phyloP scores from a whole-genome alignment of 805 yeast species.

The Brettanomyces custersianus region DNA sequence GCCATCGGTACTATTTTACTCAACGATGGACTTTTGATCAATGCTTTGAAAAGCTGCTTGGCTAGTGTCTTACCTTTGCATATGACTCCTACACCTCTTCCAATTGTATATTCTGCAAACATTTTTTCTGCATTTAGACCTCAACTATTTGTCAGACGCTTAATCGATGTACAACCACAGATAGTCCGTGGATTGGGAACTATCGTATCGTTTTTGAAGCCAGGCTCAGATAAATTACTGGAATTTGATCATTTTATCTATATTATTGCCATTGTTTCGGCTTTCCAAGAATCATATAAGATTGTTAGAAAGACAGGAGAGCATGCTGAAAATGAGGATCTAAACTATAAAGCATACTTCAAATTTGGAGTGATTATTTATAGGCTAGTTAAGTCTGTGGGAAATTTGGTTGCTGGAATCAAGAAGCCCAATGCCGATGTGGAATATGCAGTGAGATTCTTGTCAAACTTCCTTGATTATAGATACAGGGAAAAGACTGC shows the following conservation, averaged over 20 bases:
- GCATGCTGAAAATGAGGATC: constrained; percentile 54
- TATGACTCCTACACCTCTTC: constrained; percentile 8
- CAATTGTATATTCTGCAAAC: background rate
- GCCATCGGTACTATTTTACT: constrained; percentile 30
- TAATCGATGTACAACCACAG: background rate
- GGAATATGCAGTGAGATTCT: constrained; percentile 19
- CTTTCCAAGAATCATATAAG: constrained; percentile 51
- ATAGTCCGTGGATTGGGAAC: constrained; percentile 9
- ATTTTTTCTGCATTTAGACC: background rate
- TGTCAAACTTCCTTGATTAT: background rate
- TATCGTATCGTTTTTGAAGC: constrained; percentile 18
- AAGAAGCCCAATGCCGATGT: constrained; percentile 12
- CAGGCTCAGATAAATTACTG: constrained; percentile 16
- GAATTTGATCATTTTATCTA: constrained; percentile 23
- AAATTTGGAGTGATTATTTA: constrained; percentile 24
- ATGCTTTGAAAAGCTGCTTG: constrained; percentile 30
- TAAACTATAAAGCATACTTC: constrained; percentile 40
- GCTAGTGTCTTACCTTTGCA: constrained; percentile 2
- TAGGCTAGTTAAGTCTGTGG: constrained; percentile 17
- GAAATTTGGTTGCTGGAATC: constrained; percentile 17
- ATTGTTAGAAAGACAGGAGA: constrained; percentile 54
- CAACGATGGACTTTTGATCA: constrained; percentile 29
- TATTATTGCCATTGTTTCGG: constrained; percentile 37
- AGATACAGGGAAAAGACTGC: constrained; percentile 25
- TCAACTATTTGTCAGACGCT: constrained; percentile 5